Evolutionary conservation across 1,284 basidiomycete species (phyloP).

Genomic region (Moniliella sp.): DNA sequence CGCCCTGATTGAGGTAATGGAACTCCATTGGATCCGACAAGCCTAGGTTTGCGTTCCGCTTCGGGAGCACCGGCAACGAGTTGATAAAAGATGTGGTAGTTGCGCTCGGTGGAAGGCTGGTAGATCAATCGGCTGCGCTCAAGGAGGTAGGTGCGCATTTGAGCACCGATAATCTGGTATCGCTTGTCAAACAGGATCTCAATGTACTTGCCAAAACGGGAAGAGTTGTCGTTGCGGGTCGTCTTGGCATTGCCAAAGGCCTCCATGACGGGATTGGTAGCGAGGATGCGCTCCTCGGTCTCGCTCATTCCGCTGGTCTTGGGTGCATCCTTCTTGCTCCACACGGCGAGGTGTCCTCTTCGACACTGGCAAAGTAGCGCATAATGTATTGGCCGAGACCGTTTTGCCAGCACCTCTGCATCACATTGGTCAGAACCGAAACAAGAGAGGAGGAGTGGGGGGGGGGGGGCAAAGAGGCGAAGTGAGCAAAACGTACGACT

Average conservation of each 20-base stretch:
- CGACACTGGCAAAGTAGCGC: constrained; percentile 92
- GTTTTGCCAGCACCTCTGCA: background rate
- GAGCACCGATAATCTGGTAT: constrained; percentile 92
- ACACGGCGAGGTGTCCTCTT: constrained; percentile 47
- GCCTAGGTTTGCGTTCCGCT: constrained; percentile 81
- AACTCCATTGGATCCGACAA: constrained; percentile 68
- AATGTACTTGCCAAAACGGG: constrained; percentile 95
- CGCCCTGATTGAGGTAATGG: constrained; percentile 77
- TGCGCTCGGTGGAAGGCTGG: constrained; percentile 77
- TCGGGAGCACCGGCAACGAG: constrained; percentile 84
- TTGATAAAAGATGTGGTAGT: constrained; percentile 98
- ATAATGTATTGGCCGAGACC: constrained; percentile 58
- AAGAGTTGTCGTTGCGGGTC: constrained; percentile 94
- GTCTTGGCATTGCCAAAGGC: constrained; percentile 99
- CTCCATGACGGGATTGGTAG: constrained; percentile 94
- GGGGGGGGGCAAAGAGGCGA: background rate
- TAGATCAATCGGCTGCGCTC: constrained; percentile 98
- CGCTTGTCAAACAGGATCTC: constrained; percentile 89
- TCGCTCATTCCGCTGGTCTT: constrained; percentile 65
- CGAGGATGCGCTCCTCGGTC: constrained; percentile 85
- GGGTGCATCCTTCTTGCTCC: constrained; percentile 14
- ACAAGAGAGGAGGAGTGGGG: background rate
- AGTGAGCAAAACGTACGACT: constrained; percentile 47
- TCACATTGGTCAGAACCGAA: background rate
- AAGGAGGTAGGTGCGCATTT: constrained; percentile 86